Percentiles rank a stretch among this genome's conserved stretches.
phyloP scores from a whole-genome alignment of 495 filamentous ascomycete species.

The Penicillium steckii region DNA sequence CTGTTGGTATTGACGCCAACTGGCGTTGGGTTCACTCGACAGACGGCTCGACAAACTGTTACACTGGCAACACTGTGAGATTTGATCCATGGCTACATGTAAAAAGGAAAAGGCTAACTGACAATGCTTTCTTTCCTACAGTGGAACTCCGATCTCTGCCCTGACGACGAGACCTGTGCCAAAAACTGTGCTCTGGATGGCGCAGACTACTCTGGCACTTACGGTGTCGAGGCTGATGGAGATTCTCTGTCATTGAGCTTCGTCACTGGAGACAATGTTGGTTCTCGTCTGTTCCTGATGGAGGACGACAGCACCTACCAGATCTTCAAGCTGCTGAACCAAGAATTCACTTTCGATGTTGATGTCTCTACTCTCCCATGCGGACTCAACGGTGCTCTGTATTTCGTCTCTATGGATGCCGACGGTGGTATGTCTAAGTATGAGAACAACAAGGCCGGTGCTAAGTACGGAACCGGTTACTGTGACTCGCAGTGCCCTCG shows the following conservation, averaged over 20 bases:
- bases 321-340: slow-evolving; percentile 55
- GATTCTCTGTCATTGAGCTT: slow-evolving; percentile 55
- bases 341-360: slow-evolving; percentile 69
- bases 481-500: slow-evolving; percentile 71
- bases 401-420: slow-evolving; percentile 64
- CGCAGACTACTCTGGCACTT: slow-evolving; percentile 55
- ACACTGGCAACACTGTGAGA: slow-evolving; percentile 48
- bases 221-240: slow-evolving; percentile 55
- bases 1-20: slow-evolving; percentile 63
- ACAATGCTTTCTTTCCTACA: not conserved
- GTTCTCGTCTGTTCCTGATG: slow-evolving; percentile 61
- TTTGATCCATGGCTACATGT: not conserved
- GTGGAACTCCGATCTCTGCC: slow-evolving; percentile 56
- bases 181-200: slow-evolving; percentile 60
- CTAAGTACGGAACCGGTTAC: slow-evolving; percentile 70
- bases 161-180: slow-evolving; percentile 53
- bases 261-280: slow-evolving; percentile 45
- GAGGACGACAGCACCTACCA: slow-evolving; percentile 57
- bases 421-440: slow-evolving; percentile 56
- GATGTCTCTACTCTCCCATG: slow-evolving; percentile 64
- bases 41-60: slow-evolving; percentile 60
- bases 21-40: slow-evolving; percentile 61
- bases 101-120: not conserved
- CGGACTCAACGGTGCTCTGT: slow-evolving; percentile 73
- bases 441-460: slow-evolving; percentile 63